These are phyloP conservation scores for Primulina tabacum DNA, from an alignment of 257 asterid species.

Conservation along the genomic window DNA sequence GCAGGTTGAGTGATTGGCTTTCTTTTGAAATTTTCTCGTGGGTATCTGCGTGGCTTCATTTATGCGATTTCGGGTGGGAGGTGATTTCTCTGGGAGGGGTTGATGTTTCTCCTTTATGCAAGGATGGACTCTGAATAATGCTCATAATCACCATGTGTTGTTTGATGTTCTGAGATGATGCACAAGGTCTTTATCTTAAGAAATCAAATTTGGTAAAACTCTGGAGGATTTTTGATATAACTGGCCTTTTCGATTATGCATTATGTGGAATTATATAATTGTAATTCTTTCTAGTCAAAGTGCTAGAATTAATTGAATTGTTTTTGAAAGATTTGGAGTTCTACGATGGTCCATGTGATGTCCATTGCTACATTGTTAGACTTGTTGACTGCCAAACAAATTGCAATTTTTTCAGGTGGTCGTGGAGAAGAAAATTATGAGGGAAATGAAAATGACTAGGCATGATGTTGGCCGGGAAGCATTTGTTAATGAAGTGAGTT, in stretches of 20 bases:
- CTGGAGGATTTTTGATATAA: background rate
- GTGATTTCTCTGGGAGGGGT: constrained; percentile 6
- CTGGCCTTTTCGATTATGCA: background rate
- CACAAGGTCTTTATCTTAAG: background rate
- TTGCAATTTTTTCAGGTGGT: constrained; percentile 50
- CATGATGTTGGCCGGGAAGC: constrained; percentile 80
- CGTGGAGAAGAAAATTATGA: constrained; percentile 84
- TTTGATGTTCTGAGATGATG: background rate
- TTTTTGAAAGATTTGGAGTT: background rate
- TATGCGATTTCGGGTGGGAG: constrained; percentile 11
- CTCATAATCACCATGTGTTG: background rate
- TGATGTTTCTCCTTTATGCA: background rate
- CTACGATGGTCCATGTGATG: background rate
- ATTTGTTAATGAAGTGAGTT: constrained; percentile 72
- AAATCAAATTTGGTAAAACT: background rate
- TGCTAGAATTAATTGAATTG: background rate
- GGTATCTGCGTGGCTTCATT: constrained; percentile 14
- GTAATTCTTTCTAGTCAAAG: background rate
- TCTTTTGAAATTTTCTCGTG: background rate
- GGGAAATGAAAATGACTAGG: constrained; percentile 69
- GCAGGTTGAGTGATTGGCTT: constrained; percentile 49
- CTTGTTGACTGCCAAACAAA: background rate
- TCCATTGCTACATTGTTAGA: background rate
- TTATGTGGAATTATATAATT: background rate
- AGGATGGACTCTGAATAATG: background rate